A percentile compares a stretch with the other conserved stretches of the same genome.
phyloP scores from a whole-genome alignment of 352 stramenopile species.

The Phytophthora pisi region DNA sequence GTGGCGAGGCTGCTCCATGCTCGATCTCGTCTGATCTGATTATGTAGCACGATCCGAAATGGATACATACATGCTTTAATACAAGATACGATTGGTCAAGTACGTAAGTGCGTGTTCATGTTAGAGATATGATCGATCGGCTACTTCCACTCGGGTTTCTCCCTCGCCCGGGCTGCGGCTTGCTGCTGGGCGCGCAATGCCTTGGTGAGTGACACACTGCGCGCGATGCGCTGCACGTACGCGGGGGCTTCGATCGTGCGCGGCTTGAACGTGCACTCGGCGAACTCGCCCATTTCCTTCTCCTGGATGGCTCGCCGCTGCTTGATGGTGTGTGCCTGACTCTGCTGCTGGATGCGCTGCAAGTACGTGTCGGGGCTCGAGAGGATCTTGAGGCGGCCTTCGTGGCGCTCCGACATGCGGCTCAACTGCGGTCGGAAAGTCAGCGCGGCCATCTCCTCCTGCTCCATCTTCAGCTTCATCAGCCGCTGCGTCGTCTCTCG shows the following conservation, averaged over 20 bases:
- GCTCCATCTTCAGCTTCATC: slow-evolving; percentile 90
- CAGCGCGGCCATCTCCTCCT: slow-evolving; percentile 82
- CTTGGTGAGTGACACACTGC: slow-evolving; percentile 76
- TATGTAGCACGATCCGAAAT: background rate
- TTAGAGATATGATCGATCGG: background rate
- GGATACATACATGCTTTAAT: background rate
- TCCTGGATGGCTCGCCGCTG: slow-evolving; percentile 76
- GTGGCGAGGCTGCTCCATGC: slow-evolving; percentile 34
- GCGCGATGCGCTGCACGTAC: slow-evolving; percentile 87
- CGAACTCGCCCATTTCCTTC: slow-evolving; percentile 84
- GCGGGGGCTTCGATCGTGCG: slow-evolving; percentile 80
- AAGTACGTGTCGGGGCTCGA: slow-evolving; percentile 83
- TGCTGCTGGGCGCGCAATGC: slow-evolving; percentile 66
- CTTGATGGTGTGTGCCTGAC: slow-evolving; percentile 70
- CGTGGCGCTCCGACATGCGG: slow-evolving; percentile 60
- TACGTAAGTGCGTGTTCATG: background rate
- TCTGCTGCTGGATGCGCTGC: slow-evolving; percentile 82
- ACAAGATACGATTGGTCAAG: background rate
- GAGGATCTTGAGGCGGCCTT: slow-evolving; percentile 83
- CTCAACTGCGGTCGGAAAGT: slow-evolving; percentile 85
- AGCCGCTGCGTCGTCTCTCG: slow-evolving; percentile 78
- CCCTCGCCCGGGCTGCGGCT: slow-evolving; percentile 36
- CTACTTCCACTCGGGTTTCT: slow-evolving; percentile 79
- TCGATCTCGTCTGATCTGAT: background rate
- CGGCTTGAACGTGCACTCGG: slow-evolving; percentile 86